Evolutionary conservation across 2,329 filamentous ascomycete genomes (phyloP).

Genomic region (Sporothrix pallida): DNA sequence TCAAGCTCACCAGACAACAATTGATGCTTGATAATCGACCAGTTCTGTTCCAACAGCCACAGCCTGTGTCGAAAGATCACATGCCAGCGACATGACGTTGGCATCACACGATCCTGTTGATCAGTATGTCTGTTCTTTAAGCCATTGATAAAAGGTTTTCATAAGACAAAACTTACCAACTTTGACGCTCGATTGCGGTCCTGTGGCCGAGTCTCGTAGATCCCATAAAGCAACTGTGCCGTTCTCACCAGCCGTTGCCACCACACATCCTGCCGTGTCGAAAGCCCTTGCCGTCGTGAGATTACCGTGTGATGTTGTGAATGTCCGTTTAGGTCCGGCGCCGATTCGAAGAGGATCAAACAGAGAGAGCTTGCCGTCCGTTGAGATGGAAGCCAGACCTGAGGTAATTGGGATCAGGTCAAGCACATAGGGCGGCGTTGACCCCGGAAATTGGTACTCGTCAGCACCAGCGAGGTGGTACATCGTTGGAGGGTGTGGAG

Average conservation of each 20-base stretch:
- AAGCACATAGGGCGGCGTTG: slow-evolving; percentile 59
- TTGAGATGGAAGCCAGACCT: slow-evolving; percentile 67
- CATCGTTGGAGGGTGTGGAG: slow-evolving; percentile 43
- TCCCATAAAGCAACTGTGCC: slow-evolving; percentile 72
- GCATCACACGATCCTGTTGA: slow-evolving; percentile 35
- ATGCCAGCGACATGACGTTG: slow-evolving; percentile 68
- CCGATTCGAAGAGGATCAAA: slow-evolving; percentile 65
- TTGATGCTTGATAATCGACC: slow-evolving; percentile 65
- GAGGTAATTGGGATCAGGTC: slow-evolving; percentile 59
- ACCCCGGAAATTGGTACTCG: slow-evolving; percentile 48
- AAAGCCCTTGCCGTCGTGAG: slow-evolving; percentile 67
- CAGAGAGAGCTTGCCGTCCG: slow-evolving; percentile 71
- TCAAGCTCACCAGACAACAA: slow-evolving; percentile 62
- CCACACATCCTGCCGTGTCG: slow-evolving; percentile 56
- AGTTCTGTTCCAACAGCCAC: slow-evolving; percentile 77
- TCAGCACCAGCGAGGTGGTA: slow-evolving; percentile 51
- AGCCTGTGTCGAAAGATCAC: slow-evolving; percentile 60
- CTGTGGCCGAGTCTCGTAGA: slow-evolving; percentile 53
- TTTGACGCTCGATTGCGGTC: slow-evolving; percentile 51
- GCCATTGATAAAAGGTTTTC: neutral
- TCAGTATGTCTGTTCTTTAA: slow-evolving; percentile 18
- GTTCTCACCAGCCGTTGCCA: slow-evolving; percentile 75
- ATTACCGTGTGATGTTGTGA: slow-evolving; percentile 63
- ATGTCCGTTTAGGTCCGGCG: slow-evolving; percentile 54
- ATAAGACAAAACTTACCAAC: slow-evolving; percentile 41